Evolutionary conservation across 441 rosid species (phyloP), one percentile per base, ranked within the genome.

Genomic region (Bocquillonia castaneifolia): DNA sequence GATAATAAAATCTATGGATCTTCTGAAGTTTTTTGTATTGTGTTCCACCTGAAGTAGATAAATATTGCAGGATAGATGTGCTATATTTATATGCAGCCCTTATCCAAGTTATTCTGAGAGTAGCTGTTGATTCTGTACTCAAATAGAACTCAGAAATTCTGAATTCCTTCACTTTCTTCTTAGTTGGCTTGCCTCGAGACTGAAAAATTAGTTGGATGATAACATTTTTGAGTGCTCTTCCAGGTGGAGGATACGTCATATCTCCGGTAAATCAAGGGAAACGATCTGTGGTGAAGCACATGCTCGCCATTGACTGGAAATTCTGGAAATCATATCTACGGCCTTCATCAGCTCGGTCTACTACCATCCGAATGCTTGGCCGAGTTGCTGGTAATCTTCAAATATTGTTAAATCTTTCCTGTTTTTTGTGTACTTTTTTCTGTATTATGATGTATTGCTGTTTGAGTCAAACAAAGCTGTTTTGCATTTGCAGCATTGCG

Each of bases 271-370:
- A 84, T 64, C 84, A 88, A 53, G 96, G 91, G 65, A 85, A 78
- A 78, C 86, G 84, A 52, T 91, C 97, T 64, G 80, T 85, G 31
- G 96, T 93, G 51, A 93, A 89, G 83, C 97, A 91, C 80, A 93
- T 93, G 99, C 96, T 93, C 76, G 97, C 99, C 67, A 78, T 89
- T 79, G 97, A 93, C 71, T 93, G 99, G 99, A 93, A 89, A 80
- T 88, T 74, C 63, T 91, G 97, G 96, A 86, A 82, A 80, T 88
- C 92, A 29, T 89, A 91, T 79, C 54, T 91, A 17, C 82, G 72
- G 66, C 76, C 86, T 63, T 84, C 96, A 74, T 76, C 90, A 29
- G 95, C 92, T 69, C 81, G 89, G 72, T 83, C 93, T 67, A 88
- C 86, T 70, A 93, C 97, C 57, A 87, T 87, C 63, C 72, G 84